Evolutionary conservation across 2,329 filamentous ascomycete species (phyloP), one percentile per base, ranked within the genome.

Genomic region (Westerdykella ornata): DNA sequence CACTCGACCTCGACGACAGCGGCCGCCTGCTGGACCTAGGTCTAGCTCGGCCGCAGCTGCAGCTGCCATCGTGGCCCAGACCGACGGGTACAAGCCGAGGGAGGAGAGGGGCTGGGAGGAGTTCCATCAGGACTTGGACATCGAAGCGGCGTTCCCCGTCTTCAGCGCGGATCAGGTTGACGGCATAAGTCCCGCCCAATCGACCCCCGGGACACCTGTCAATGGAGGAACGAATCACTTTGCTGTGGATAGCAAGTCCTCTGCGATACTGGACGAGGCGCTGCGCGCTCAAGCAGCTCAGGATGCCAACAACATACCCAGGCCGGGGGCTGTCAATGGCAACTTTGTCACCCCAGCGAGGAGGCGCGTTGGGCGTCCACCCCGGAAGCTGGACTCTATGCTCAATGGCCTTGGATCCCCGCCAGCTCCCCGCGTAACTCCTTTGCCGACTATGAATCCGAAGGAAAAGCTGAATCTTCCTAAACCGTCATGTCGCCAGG

Each of bases 31-130:
- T 57, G 73, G 75, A 54, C 85, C 85, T 63, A 78, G 85, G 51
- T 94, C 85, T 67, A 88, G 84, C 55, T 90, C 86, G 35, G 88
- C 79, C n/a, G 88, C 90, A 11, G 88, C 88, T 19, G 86, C 89
- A 17, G 87, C 89, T 38, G 88, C 88, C 5, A 84, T 85, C 3
- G 84, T 92, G 44, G 86, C 88, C 53, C 88, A 95, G 61, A 89
- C 82, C 56, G 92, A 97, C 71, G 89, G 90, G 38, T 97, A 97
- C 69, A 98, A 98, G 65, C 92, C 92, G 22, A 78, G 92, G 59
- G 92, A 98, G 68, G 92, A 98, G 70, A 82, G 90, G 48, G 87
- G 88, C 39, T 98, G 90, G 88, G 89, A 96, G 59, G 92, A 98
- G 63, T 97, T 97, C 51, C 92, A 98, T 66, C 88, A 88, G 0